These are phyloP conservation scores for Platanthera zijinensis DNA, from an alignment of 106 monocot species.

Conservation along the genomic window DNA sequence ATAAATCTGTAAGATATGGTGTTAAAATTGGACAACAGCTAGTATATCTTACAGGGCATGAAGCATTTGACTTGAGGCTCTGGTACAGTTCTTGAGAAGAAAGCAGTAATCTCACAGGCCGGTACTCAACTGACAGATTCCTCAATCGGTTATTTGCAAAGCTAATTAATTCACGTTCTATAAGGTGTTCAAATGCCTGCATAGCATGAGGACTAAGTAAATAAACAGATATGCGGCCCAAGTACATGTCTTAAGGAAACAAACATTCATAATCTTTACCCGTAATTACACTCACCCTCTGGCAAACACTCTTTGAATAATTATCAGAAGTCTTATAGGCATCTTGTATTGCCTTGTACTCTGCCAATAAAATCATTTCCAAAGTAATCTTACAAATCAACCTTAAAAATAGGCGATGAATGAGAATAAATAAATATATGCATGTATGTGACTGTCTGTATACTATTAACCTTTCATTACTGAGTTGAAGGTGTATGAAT, in stretches of 20 bases:
- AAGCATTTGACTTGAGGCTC: conserved; percentile 53
- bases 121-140: conserved; percentile 56
- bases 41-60: conserved; percentile 70
- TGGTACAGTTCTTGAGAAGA: conserved; percentile 60
- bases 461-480: conserved; percentile 63
- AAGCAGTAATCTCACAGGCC: conserved; percentile 64
- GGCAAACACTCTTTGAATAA: conserved; percentile 43
- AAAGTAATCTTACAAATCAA: not conserved
- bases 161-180: conserved; percentile 58
- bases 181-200: conserved; percentile 90
- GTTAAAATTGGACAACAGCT: not conserved
- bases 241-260: not conserved
- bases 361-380: conserved; percentile 26
- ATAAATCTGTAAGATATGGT: not conserved
- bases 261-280: not conserved
- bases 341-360: conserved; percentile 72
- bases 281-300: conserved; percentile 37
- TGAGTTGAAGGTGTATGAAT: conserved; percentile 70
- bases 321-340: conserved; percentile 82
- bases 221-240: not conserved
- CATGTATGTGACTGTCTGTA: no score
- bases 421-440: not conserved
- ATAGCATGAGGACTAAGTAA: conserved; percentile 3
- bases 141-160: conserved; percentile 48
- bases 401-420: not conserved